Percentiles rank a stretch among this genome's conserved stretches.
Evolutionary conservation across 2,329 filamentous ascomycete species (phyloP).

Genomic region (Stemphylium beticola): DNA sequence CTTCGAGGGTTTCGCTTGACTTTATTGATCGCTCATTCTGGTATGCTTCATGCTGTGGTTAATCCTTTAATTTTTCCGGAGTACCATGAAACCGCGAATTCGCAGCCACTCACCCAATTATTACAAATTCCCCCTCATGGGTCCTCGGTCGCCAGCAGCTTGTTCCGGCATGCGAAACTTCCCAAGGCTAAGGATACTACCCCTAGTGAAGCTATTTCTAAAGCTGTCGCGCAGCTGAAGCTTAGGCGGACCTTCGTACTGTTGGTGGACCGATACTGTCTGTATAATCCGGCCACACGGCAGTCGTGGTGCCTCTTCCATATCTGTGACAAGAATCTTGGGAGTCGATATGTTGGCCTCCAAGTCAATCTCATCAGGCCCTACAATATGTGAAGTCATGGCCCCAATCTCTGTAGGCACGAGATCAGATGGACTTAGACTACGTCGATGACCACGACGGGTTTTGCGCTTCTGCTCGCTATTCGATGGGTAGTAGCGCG

Average conservation of each 20-base stretch:
- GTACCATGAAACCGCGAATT: background rate
- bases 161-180: conserved; percentile 8
- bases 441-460: conserved; percentile 29
- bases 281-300: conserved; percentile 22
- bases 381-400: conserved; percentile 20
- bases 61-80: no score
- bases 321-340: background rate
- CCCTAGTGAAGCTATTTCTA: conserved; percentile 26
- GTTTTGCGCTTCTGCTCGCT: conserved; percentile 19
- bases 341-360: background rate
- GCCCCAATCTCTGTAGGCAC: conserved; percentile 16
- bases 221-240: conserved; percentile 31
- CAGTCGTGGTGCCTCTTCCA: conserved; percentile 4
- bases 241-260: conserved; percentile 23
- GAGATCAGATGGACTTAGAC: conserved; percentile 25
- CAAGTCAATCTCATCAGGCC: conserved; percentile 1
- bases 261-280: conserved; percentile 25
- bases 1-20: no score
- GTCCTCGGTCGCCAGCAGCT: background rate
- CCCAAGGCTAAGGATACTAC: conserved; percentile 23
- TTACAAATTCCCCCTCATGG: no score
- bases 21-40: no score
- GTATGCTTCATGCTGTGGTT: no score
- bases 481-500: conserved; percentile 10
- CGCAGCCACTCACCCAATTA: no score